Evolutionary conservation across 2,329 filamentous ascomycete species (phyloP), one percentile per base, ranked within the genome.

Genomic region (Emydomyces testavorans): DNA sequence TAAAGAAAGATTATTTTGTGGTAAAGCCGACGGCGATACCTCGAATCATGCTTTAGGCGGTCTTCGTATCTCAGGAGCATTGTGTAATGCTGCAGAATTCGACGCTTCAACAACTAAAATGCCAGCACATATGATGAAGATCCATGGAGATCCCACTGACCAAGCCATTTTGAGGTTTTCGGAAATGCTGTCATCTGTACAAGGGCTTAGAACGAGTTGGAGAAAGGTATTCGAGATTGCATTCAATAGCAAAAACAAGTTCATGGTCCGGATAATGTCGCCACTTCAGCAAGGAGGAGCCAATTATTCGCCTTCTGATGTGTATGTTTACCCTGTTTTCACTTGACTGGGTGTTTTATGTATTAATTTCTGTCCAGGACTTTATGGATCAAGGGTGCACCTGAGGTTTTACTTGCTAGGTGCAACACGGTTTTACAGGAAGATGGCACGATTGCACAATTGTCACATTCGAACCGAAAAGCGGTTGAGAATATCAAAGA

Each of bases 221-320:
- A 74, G 74, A 44, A 79, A 76, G 45, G 73, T 76, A 1, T 87
- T 79, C 55, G 78, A 83, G 46, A 68, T 85, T 23, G 77, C 81
- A 0, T 89, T 89, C 63, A 88, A 88, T 67, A 85, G 81, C 65
- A 85, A 85, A 69, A 88, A 87, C 66, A 89, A 89, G 64, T 88
- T 80, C 60, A 88, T 87, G 78, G 76, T 88, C 47, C 73, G 78
- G 28, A 74, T 80, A 0, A 75, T 82, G 41, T 69, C 69, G 8
- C 60, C 60, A 1, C 48, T 50, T 6, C 50, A 57, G 6, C 43
- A 53, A 6, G 35, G 15, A 26, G 15, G 10, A n/a, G 11, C 24
- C 10, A 5, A 39, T 23, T 13, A 29, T 21, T 11, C 37, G 44
- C 20, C 62, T 68, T 21, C 59, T 62, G n/a, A 62, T 66, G 31